Conservation (phyloP, 2,329 filamentous ascomycete genomes). For the Basipetospora chlamydospora region DNA sequence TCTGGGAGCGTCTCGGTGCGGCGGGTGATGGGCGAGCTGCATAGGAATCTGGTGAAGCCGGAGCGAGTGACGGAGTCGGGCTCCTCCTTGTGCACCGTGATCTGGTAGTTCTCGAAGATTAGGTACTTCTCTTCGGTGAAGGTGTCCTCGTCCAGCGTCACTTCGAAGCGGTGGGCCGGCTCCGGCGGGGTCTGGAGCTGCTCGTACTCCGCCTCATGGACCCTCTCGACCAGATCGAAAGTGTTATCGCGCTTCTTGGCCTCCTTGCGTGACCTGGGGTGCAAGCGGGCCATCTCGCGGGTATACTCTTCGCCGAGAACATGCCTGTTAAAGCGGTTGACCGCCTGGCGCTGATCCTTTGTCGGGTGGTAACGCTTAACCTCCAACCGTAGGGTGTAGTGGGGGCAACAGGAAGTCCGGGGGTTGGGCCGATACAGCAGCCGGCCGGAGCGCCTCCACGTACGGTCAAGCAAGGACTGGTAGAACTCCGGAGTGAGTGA, state of each 20-base stretch:
- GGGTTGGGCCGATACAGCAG: slow-evolving; percentile 70
- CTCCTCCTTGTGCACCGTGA: slow-evolving; percentile 54
- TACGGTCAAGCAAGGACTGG: slow-evolving; percentile 56
- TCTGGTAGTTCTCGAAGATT: slow-evolving; percentile 64
- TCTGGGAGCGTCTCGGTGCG: slow-evolving; percentile 27
- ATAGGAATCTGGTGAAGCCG: slow-evolving; percentile 61
- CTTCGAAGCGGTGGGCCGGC: slow-evolving; percentile 51
- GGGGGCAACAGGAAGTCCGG: slow-evolving; percentile 72
- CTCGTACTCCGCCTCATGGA: slow-evolving; percentile 53
- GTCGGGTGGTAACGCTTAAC: slow-evolving; percentile 48
- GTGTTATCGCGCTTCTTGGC: slow-evolving; percentile 47
- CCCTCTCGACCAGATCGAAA: slow-evolving; percentile 50
- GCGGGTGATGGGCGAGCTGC: slow-evolving; percentile 49
- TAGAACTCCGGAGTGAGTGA: slow-evolving; percentile 53
- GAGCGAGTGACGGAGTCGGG: slow-evolving; percentile 39
- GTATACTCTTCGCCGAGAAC: slow-evolving; percentile 55
- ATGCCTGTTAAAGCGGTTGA: slow-evolving; percentile 63
- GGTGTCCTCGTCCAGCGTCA: slow-evolving; percentile 54
- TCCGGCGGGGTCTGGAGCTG: slow-evolving; percentile 41
- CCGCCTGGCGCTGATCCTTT: slow-evolving; percentile 57
- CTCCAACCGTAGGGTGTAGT: slow-evolving; percentile 71
- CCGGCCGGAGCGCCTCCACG: slow-evolving; percentile 60
- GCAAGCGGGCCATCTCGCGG: slow-evolving; percentile 45
- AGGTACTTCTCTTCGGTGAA: slow-evolving; percentile 65
- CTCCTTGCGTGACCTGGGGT: slow-evolving; percentile 54